Conservation (phyloP, 2,329 filamentous ascomycete genomes). For the Penicillium sp. region DNA sequence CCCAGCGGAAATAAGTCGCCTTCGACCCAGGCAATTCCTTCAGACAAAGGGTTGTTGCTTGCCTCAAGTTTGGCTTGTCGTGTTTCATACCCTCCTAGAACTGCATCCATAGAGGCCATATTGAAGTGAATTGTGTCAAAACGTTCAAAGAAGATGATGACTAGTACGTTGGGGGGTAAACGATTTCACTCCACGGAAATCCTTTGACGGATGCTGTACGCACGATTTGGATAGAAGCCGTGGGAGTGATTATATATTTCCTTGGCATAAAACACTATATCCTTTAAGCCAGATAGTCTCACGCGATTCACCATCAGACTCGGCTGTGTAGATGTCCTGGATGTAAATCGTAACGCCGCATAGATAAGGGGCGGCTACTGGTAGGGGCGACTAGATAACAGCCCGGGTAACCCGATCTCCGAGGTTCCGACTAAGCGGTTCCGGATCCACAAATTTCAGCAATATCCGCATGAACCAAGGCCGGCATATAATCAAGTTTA, state of each 20-base stretch:
- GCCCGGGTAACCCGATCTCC: background rate
- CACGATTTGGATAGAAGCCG: background rate
- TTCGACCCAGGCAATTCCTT: slow-evolving; percentile 57
- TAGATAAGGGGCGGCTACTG: background rate
- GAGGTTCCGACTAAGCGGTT: background rate
- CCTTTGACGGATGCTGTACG: background rate
- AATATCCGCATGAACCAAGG: background rate
- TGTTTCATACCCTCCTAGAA: slow-evolving; percentile 35
- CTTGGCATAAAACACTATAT: background rate
- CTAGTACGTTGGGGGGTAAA: background rate
- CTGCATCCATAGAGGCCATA: background rate
- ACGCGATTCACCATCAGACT: background rate
- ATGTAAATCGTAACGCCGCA: background rate
- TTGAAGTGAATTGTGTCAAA: background rate
- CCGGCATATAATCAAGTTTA: background rate
- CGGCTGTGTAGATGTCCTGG: background rate
- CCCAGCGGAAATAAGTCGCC: slow-evolving; percentile 52
- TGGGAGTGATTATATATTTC: background rate
- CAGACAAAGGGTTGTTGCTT: slow-evolving; percentile 50
- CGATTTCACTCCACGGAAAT: background rate
- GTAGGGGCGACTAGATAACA: background rate
- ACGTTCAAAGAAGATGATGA: background rate
- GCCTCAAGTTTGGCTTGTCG: slow-evolving; percentile 41
- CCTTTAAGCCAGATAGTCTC: background rate
- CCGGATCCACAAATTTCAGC: background rate